Evolutionary conservation across 1,139 yeast genomes (phyloP).

Genomic region (Yamadazyma diospyri): DNA sequence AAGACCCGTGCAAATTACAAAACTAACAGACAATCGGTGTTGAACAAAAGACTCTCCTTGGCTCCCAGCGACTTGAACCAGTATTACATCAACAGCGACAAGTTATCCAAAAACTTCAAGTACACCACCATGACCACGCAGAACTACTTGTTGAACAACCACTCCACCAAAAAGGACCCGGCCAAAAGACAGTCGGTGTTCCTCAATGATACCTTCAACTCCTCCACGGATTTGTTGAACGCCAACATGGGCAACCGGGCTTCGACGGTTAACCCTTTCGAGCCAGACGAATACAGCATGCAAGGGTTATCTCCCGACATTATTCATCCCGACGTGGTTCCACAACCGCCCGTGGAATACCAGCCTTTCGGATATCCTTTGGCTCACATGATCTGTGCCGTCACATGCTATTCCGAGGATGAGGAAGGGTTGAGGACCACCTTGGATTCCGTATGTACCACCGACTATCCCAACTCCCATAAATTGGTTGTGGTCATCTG

Average conservation of each 20-base stretch:
- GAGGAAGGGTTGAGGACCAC: slow-evolving; percentile 82
- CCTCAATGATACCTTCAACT: slow-evolving; percentile 29
- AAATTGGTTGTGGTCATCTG: slow-evolving; percentile 80
- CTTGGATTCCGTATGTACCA: slow-evolving; percentile 84
- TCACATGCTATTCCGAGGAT: slow-evolving; percentile 94
- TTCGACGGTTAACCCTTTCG: slow-evolving; percentile 37
- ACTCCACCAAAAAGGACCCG: slow-evolving; percentile 5
- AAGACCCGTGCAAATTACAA: slow-evolving; percentile 50
- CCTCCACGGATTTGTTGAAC: slow-evolving; percentile 34
- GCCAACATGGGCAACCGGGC: slow-evolving; percentile 18
- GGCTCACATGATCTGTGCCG: slow-evolving; percentile 78
- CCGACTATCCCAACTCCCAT: slow-evolving; percentile 93
- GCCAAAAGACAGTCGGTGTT: slow-evolving; percentile 20
- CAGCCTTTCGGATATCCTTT: slow-evolving; percentile 88
- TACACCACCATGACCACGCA: slow-evolving; percentile 59
- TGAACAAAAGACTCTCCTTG: slow-evolving; percentile 36
- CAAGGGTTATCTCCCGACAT: slow-evolving; percentile 64
- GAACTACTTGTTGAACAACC: slow-evolving; percentile 32
- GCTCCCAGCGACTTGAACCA: slow-evolving; percentile 42
- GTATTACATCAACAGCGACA: slow-evolving; percentile 35
- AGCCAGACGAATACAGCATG: slow-evolving; percentile 35
- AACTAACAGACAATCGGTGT: slow-evolving; percentile 44
- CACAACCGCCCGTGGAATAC: slow-evolving; percentile 87
- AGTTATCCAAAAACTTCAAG: slow-evolving; percentile 40
- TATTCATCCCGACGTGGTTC: slow-evolving; percentile 67